Evolutionary conservation across 176 grass and related monocot species (phyloP).

Genomic region (Aegilops sharonensis): DNA sequence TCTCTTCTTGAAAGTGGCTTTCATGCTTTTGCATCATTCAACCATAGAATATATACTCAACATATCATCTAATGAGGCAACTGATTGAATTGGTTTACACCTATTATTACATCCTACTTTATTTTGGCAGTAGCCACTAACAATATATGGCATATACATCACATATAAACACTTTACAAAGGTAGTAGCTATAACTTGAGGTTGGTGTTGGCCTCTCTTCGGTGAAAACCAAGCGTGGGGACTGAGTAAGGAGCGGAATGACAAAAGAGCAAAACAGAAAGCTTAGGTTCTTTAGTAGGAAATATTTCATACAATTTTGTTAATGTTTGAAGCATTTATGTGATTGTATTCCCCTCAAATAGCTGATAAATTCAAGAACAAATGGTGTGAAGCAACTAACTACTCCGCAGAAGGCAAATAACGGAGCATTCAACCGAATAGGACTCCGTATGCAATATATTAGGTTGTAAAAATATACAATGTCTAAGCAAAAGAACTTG

Average conservation of each 20-base stretch:
- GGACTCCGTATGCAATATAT: neutral
- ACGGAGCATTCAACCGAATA: neutral
- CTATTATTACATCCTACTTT: slow-evolving; percentile 35
- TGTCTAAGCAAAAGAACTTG: slow-evolving; percentile 44
- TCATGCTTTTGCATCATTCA: slow-evolving; percentile 85
- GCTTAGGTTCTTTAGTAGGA: too few species aligned
- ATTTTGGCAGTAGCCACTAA: slow-evolving; percentile 78
- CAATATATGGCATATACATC: slow-evolving; percentile 78
- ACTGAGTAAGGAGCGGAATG: too few species aligned
- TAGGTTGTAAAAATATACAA: neutral
- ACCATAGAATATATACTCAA: slow-evolving; percentile 78
- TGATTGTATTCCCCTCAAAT: neutral
- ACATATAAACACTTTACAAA: slow-evolving; percentile 81
- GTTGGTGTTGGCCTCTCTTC: slow-evolving; percentile 90
- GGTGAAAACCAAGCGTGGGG: slow-evolving; percentile 17
- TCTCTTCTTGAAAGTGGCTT: slow-evolving; percentile 73
- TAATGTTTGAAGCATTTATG: neutral
- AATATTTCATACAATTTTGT: neutral
- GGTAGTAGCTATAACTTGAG: slow-evolving; percentile 75
- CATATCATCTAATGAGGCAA: slow-evolving; percentile 41
- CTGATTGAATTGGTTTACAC: slow-evolving; percentile 52
- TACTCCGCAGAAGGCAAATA: neutral
- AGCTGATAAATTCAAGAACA: neutral
- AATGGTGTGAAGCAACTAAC: neutral
- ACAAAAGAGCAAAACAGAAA: too few species aligned